A percentile compares a stretch with the other conserved stretches of the same genome.
phyloP scores from a whole-genome alignment of 129 eudicot species.

The Pseudognaphalium luteoalbum region DNA sequence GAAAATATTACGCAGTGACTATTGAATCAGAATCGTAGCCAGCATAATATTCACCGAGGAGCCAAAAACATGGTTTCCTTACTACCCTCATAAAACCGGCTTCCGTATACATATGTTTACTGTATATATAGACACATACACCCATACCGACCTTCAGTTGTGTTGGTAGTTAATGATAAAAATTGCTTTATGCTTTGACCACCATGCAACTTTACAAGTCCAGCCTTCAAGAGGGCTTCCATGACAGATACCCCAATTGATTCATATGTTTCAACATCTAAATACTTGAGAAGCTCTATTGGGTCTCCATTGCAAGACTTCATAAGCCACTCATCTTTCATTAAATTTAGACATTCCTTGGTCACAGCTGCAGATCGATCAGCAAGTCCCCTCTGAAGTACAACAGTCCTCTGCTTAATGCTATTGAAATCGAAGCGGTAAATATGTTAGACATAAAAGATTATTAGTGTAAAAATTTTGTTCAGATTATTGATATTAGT shows the following conservation, averaged over 20 bases:
- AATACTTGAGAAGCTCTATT: constrained; percentile 76
- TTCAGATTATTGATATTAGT: neutral
- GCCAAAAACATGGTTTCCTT: too few species aligned
- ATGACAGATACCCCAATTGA: constrained; percentile 78
- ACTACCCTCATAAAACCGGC: too few species aligned
- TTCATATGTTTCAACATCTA: constrained; percentile 98
- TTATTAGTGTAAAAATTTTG: neutral
- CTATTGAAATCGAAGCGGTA: constrained; percentile 34
- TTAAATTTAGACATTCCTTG: constrained; percentile 72
- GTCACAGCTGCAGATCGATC: constrained; percentile 80
- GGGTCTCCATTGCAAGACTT: constrained; percentile 86
- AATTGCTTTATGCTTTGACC: constrained; percentile 58
- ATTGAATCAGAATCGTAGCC: too few species aligned
- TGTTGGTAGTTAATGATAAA: constrained; percentile 33
- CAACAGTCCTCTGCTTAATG: constrained; percentile 78
- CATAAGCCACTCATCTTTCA: constrained; percentile 93
- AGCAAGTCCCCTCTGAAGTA: constrained; percentile 89
- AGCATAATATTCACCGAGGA: too few species aligned
- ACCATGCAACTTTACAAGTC: constrained; percentile 60
- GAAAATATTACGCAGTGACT: too few species aligned
- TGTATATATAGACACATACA: neutral
- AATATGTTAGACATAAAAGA: constrained; percentile 20
- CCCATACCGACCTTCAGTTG: constrained; percentile 59
- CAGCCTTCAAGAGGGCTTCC: constrained; percentile 66
- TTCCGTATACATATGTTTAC: too few species aligned